Conservation (phyloP, 495 filamentous ascomycete genomes). For the Penicillium robsamsonii region DNA sequence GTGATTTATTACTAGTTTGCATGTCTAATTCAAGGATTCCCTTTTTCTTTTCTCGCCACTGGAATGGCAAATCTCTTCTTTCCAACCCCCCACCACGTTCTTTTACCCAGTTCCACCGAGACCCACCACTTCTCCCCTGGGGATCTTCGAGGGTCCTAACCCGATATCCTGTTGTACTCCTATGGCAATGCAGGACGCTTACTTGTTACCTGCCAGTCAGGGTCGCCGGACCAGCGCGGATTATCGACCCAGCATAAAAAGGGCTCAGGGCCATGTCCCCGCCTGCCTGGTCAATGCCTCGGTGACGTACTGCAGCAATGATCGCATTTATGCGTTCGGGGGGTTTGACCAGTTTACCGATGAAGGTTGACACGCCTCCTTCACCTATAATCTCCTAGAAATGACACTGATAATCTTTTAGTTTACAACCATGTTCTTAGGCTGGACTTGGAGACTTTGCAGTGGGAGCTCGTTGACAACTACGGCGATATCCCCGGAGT, state of each 20-base stretch:
- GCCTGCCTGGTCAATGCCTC: constrained; percentile 97
- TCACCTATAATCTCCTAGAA: neutral
- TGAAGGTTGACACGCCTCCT: constrained; percentile 56
- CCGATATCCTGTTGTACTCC: constrained; percentile 29
- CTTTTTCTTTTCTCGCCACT: constrained; percentile 11
- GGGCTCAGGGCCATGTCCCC: constrained; percentile 80
- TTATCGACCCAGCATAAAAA: constrained; percentile 78
- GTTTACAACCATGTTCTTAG: constrained; percentile 97
- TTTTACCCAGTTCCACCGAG: constrained; percentile 30
- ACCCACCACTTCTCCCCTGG: constrained; percentile 37
- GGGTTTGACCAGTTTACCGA: constrained; percentile 99
- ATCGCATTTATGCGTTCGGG: constrained; percentile 96
- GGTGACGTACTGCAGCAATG: constrained; percentile 92
- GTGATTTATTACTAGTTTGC: neutral
- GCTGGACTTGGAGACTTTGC: constrained; percentile 77
- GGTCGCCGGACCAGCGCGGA: constrained; percentile 61
- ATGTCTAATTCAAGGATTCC: neutral
- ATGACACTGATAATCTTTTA: constrained; percentile 28
- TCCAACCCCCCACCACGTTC: constrained; percentile 13
- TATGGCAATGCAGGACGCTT: constrained; percentile 57
- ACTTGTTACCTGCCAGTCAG: constrained; percentile 80
- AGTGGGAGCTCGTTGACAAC: constrained; percentile 96
- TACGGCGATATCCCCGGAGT: constrained; percentile 98
- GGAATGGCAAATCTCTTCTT: constrained; percentile 20
- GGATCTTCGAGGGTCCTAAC: constrained; percentile 30